Base-by-base conservation (phyloP, 371 early-diverging fungal species). In the Fennellomyces sp. region DNA sequence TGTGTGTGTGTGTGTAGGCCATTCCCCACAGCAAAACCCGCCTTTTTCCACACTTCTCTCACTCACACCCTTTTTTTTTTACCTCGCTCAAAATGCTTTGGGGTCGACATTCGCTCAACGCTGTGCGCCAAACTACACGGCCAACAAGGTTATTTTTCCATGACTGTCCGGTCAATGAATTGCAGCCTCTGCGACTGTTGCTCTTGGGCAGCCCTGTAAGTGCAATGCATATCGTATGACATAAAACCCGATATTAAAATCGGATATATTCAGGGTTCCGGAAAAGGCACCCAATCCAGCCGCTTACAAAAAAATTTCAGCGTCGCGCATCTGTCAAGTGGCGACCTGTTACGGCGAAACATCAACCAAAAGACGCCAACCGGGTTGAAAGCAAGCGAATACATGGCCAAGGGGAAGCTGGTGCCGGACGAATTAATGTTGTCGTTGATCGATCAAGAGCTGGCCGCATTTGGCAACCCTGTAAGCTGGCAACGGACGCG, bases 201-300 rank as follows among this genome's bases (percentile, higher is more conserved):
- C 76, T 86, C 25, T 73, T 86, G 21, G 86, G 86, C 26, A 82
- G 86, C 63, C 86, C 86, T 42, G 86, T 86, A 82, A 57, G 78
- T 65, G 12, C 19, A 17, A 2, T 25, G 2, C 25, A 13, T 60
- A 21, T 27, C 47, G 23, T 12, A 39, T 52, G n/a, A 50, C 39
- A 27, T 2, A 5, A 25, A 36, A 33, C 33, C 8, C 13, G 10
- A 13, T n/a, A 36, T 54, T 41, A 21, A 45, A 45, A 21, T 4
- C 17, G n/a, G n/a, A 11, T 39, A n/a, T 39, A 1, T 4, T 39
- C 60, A 88, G 90, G 94, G 94, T 17, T 76, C 93, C 10, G 93
- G 93, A 27, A 94, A 94, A 72, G 96, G 95, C 35, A 96, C 96
- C 25, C 93, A 94, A 62, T 89, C 94, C n/a, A 70, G 68, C 52